These are phyloP conservation scores for Russula sp. DNA, from an alignment of 768 basidiomycete genomes.

Conservation along the genomic window DNA sequence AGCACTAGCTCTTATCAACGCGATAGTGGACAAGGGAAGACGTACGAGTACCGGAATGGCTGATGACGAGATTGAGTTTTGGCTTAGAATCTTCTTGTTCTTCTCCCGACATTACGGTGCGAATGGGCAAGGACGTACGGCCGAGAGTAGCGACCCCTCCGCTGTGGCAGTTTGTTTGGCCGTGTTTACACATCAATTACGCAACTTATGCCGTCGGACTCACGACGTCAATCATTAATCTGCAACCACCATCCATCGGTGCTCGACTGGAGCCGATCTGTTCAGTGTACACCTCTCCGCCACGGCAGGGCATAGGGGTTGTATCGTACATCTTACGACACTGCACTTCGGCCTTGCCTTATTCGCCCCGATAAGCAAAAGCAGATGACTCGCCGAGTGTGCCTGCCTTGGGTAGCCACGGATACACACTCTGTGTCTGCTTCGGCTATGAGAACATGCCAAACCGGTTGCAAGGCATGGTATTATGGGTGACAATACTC, in stretches of 20 bases:
- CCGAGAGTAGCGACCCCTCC: background rate
- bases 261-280: no score
- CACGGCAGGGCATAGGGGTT: background rate
- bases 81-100: constrained; percentile 25
- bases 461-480: background rate
- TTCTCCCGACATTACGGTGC: constrained; percentile 24
- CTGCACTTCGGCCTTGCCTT: background rate
- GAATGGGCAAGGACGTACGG: background rate
- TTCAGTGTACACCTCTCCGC: background rate
- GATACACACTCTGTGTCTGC: background rate
- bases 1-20: background rate
- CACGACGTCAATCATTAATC: no score
- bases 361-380: background rate
- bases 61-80: constrained; percentile 28
- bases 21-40: background rate
- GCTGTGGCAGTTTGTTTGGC: background rate
- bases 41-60: constrained; percentile 21
- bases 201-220: no score
- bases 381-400: background rate
- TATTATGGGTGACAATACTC: no score
- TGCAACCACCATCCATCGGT: no score
- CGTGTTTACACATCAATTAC: background rate
- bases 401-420: background rate
- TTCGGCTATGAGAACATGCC: background rate
- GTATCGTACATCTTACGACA: background rate